Base-by-base conservation (phyloP, 2,329 filamentous ascomycete genomes). In the Calycina herbarum region DNA sequence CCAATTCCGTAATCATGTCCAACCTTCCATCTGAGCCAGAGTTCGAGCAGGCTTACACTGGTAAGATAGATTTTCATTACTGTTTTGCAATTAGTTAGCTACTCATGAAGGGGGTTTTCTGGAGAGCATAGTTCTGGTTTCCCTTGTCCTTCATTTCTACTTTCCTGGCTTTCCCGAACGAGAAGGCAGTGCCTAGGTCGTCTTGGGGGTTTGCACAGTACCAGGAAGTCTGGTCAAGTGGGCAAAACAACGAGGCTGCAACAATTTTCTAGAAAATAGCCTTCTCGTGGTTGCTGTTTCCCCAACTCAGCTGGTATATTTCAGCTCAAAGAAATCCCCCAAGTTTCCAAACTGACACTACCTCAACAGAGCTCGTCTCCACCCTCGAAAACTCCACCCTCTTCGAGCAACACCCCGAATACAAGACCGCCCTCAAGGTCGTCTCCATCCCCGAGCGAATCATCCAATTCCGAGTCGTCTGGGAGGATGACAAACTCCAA, bases 31-130 rank as follows among this genome's bases (percentile, higher is more conserved):
- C 83, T 70, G 94, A 98, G 87, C 94, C 95, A 77, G 94, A 99
- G 85, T 98, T 98, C 84, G 89, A 97, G 88, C 94, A 98, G 87
- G 94, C 94, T 77, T 96, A 96, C 88, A 92, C 93, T 80, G 93
- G 93, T 96, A 82, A 76, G 85, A 48, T 40, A 17, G 38, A 48
- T 20, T 20, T 48, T n/a, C 42, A 2, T 20, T 45, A 45, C 40
- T 24, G 8, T 7, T 8, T 20, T 48, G 17, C 17, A 11, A 20
- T 48, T 48, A 2, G 20, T 24, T 20, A 5, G 17, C 13, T 7
- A 6, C 11, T 15, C 5, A 3, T n/a, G 17, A 20, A 24, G n/a
- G 7, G 2, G 6, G 17, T 48, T 48, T 48, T 48, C 42, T 8
- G 42, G 42, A 24, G 42, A 48, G 6, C 42, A 48, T 3, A 48